Percentiles rank a stretch among this genome's conserved stretches.
These are phyloP conservation scores for Penicillium sp. DNA, from an alignment of 2,329 filamentous ascomycete species.

Conservation along the genomic window DNA sequence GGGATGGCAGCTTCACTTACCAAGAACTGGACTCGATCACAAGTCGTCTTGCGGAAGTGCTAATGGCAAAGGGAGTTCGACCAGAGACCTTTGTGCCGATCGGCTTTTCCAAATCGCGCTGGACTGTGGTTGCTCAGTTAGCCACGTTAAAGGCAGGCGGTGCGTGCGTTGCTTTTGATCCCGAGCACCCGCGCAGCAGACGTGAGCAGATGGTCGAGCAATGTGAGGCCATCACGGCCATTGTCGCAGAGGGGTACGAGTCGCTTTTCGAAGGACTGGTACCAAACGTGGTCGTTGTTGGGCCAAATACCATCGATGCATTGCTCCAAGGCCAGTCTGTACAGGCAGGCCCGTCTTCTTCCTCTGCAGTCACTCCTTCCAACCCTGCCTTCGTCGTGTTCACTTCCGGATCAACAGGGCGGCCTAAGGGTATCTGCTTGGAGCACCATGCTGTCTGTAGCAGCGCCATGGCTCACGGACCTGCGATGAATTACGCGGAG, in stretches of 20 bases:
- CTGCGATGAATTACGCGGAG: neutral
- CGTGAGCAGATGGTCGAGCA: neutral
- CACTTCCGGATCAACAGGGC: constrained; percentile 49
- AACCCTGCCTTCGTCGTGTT: constrained; percentile 42
- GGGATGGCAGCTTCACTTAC: constrained; percentile 2
- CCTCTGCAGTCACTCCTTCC: neutral
- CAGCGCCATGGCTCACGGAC: constrained; percentile 17
- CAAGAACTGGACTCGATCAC: neutral
- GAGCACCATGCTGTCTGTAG: constrained; percentile 51
- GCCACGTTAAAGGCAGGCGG: neutral
- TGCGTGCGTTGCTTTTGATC: neutral
- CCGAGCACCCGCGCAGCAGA: neutral
- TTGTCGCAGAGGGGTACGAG: no score
- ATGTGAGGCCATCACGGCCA: no score
- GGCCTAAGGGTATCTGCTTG: constrained; percentile 46
- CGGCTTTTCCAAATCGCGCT: neutral
- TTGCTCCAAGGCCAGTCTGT: no score
- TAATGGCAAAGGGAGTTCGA: neutral
- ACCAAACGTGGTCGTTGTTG: no score
- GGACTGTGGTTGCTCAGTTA: neutral
- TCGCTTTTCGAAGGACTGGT: no score
- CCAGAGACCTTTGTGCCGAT: neutral
- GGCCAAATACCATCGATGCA: neutral
- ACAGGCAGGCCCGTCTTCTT: neutral
- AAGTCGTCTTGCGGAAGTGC: neutral